These are phyloP conservation scores for Colletotrichum lentis DNA, from an alignment of 2,329 filamentous ascomycete species.

Conservation along the genomic window DNA sequence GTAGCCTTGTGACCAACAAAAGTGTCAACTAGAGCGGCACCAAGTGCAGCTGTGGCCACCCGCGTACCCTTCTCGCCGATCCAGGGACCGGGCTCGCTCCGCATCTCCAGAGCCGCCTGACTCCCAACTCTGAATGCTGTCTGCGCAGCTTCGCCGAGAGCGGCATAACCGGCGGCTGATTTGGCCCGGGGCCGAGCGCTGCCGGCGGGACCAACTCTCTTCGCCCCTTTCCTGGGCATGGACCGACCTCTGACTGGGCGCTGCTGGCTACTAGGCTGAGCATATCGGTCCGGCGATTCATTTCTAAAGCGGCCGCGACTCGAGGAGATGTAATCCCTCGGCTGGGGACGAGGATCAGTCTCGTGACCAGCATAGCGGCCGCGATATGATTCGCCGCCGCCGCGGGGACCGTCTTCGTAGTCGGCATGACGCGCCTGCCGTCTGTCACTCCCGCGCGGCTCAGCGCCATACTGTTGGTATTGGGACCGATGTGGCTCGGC, in stretches of 20 bases:
- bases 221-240: slow-evolving; percentile 22
- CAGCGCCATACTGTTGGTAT: slow-evolving; percentile 4
- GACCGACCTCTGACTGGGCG: slow-evolving; percentile 27
- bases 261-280: slow-evolving; percentile 8
- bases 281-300: slow-evolving; percentile 20
- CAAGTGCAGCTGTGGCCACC: slow-evolving; percentile 58
- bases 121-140: slow-evolving; percentile 59
- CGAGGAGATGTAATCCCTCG: not conserved
- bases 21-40: slow-evolving; percentile 58
- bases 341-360: not conserved
- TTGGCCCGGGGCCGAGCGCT: slow-evolving; percentile 38
- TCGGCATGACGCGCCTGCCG: slow-evolving; percentile 12
- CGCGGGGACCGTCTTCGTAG: slow-evolving; percentile 4
- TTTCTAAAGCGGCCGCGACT: slow-evolving; percentile 17
- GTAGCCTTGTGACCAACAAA: slow-evolving; percentile 51
- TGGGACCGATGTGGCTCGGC: not conserved
- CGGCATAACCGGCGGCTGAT: slow-evolving; percentile 37
- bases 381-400: not conserved
- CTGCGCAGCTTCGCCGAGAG: slow-evolving; percentile 49
- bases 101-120: slow-evolving; percentile 57
- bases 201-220: not conserved
- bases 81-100: slow-evolving; percentile 57
- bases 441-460: slow-evolving; percentile 2
- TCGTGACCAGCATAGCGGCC: not conserved
- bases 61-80: slow-evolving; percentile 58